phyloP scores from a whole-genome alignment of 2,329 filamentous ascomycete species.

The Ceratocystiopsis brevicomis region DNA sequence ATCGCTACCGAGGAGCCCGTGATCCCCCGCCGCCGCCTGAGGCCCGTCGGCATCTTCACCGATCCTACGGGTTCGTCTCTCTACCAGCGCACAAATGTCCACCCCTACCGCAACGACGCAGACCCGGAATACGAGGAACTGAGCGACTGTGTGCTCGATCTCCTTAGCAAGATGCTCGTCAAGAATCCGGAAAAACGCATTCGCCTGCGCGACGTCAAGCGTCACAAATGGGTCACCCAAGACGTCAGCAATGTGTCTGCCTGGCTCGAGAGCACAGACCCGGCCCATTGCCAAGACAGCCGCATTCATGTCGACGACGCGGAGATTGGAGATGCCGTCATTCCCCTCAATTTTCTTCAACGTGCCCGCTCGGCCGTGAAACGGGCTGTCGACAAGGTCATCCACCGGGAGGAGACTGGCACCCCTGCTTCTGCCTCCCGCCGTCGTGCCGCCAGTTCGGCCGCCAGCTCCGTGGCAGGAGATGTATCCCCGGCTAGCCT shows the following conservation, averaged over 20 bases:
- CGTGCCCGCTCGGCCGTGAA: slow-evolving; percentile 63
- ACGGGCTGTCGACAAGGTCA: slow-evolving; percentile 45
- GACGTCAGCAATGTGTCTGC: slow-evolving; percentile 53
- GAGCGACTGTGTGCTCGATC: slow-evolving; percentile 59
- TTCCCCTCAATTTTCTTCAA: slow-evolving; percentile 73
- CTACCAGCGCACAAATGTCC: slow-evolving; percentile 37
- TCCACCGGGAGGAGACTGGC: slow-evolving; percentile 36
- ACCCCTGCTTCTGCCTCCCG: slow-evolving; percentile 21
- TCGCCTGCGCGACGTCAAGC: slow-evolving; percentile 77
- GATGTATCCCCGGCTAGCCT: too few species aligned
- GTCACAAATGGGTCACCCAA: slow-evolving; percentile 75
- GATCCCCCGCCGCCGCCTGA: slow-evolving; percentile 66
- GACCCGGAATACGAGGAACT: slow-evolving; percentile 74
- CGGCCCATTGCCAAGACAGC: slow-evolving; percentile 56
- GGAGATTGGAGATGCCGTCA: slow-evolving; percentile 78
- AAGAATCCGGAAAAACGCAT: slow-evolving; percentile 86
- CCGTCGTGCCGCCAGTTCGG: slow-evolving; percentile 40
- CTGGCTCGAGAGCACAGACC: slow-evolving; percentile 94
- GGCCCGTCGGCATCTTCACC: slow-evolving; percentile 46
- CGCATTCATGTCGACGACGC: slow-evolving; percentile 83
- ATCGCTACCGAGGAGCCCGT: slow-evolving; percentile 89
- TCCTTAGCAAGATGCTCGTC: slow-evolving; percentile 59
- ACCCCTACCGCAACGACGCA: slow-evolving; percentile 56
- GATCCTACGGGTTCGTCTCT: slow-evolving; percentile 35
- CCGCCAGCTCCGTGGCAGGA: slow-evolving; percentile 37